Evolutionary conservation across 23 red algal genomes (phyloP).

Genomic region (Cyanidiococcus yangmingshanensis): DNA sequence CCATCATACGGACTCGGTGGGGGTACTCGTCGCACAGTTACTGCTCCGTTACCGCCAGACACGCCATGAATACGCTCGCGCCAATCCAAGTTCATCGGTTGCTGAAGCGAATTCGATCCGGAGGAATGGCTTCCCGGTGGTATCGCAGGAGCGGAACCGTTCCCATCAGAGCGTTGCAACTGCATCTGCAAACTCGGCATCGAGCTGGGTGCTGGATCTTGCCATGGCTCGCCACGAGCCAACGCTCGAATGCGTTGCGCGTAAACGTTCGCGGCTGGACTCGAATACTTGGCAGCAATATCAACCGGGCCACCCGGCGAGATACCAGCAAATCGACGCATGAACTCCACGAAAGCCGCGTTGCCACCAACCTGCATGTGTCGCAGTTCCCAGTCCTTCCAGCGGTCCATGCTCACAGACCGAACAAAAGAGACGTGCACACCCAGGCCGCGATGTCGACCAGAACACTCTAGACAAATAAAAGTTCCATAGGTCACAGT

Average conservation of each 20-base stretch:
- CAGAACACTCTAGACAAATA: conserved; percentile 96
- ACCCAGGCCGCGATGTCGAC: conserved; percentile 74
- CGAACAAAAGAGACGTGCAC: conserved; percentile 96
- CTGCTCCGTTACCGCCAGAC: not conserved
- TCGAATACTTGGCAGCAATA: conserved; percentile 2
- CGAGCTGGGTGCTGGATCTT: not conserved
- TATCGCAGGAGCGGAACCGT: no score
- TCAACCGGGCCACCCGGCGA: not conserved
- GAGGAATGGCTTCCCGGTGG: not conserved
- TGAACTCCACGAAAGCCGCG: conserved; percentile 10
- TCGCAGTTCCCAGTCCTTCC: conserved; percentile 87
- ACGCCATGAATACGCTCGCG: not conserved
- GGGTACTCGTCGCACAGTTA: not conserved
- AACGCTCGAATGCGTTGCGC: conserved; percentile 9
- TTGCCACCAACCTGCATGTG: conserved; percentile 54
- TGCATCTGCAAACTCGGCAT: not conserved
- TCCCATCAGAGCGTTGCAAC: not conserved
- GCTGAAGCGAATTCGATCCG: not conserved
- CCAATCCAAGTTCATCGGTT: not conserved
- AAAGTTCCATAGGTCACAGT: conserved; percentile 96
- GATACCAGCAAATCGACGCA: not conserved
- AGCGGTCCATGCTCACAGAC: conserved; percentile 94
- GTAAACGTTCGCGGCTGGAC: not conserved
- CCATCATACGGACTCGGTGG: not conserved
- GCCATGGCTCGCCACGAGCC: not conserved